These are phyloP conservation scores for Cylindrodendrum hubeiense DNA, from an alignment of 2,329 filamentous ascomycete genomes.

Conservation along the genomic window DNA sequence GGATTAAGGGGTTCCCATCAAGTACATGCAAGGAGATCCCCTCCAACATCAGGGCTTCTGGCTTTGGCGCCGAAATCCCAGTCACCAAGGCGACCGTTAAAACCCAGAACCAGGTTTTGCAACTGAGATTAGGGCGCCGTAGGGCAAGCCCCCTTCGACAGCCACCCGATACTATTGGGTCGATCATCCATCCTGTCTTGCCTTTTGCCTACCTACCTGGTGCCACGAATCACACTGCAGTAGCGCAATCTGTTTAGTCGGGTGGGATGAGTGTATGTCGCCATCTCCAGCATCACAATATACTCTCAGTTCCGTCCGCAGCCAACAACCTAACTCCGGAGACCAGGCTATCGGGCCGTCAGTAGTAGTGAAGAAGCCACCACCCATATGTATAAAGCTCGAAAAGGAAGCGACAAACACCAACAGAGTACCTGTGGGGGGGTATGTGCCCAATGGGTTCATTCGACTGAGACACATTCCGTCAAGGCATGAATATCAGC, in stretches of 20 bases:
- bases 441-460: not conserved
- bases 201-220: not conserved
- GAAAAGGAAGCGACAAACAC: not conserved
- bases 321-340: not conserved
- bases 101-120: not conserved
- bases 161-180: not conserved
- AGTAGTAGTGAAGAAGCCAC: not conserved
- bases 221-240: not conserved
- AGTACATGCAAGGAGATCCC: not conserved
- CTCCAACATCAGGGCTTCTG: not conserved
- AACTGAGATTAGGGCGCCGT: not conserved
- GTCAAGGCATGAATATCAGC: too few species aligned
- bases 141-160: not conserved
- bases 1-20: not conserved
- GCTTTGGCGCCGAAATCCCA: not conserved
- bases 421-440: not conserved
- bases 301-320: not conserved
- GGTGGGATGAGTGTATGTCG: not conserved
- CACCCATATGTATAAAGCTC: not conserved
- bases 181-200: not conserved
- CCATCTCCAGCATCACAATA: not conserved
- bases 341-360: not conserved
- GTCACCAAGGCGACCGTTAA: not conserved
- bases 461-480: not conserved
- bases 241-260: not conserved